phyloP scores from a whole-genome alignment of 2,329 filamentous ascomycete species.

The Fusarium humuli region DNA sequence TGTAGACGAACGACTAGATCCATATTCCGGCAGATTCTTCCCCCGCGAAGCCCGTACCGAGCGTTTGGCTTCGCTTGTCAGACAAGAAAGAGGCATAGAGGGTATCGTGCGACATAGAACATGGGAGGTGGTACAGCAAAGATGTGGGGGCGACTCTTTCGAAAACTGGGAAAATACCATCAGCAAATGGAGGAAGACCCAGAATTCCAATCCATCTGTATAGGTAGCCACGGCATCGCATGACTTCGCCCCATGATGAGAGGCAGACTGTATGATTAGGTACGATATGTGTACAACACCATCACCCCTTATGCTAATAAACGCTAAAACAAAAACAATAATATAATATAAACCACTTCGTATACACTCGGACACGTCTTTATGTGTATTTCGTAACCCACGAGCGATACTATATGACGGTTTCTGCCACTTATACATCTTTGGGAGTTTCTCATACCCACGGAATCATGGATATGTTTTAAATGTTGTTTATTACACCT shows the following conservation, averaged over 20 bases:
- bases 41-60: conserved; percentile 84
- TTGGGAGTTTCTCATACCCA: neutral
- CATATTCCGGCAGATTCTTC: conserved; percentile 88
- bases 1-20: conserved; percentile 90
- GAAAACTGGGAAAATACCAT: conserved; percentile 74
- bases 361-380: neutral
- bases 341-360: neutral
- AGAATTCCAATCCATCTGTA: conserved; percentile 22
- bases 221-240: neutral
- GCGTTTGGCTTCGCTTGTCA: conserved; percentile 76
- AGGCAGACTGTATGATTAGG: conserved; percentile 26
- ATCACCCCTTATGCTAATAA: conserved; percentile 1
- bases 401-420: neutral
- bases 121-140: conserved; percentile 81
- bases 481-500: neutral
- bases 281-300: conserved; percentile 10
- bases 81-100: conserved; percentile 82
- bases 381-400: neutral
- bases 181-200: conserved; percentile 67
- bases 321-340: neutral
- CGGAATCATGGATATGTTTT: neutral
- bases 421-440: neutral
- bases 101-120: conserved; percentile 82
- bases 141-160: conserved; percentile 73
- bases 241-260: conserved; percentile 9